A percentile compares a stretch with the other conserved stretches of the same genome.
Evolutionary conservation across 768 basidiomycete genomes (phyloP).

Genomic region (Boletus rex-veris): DNA sequence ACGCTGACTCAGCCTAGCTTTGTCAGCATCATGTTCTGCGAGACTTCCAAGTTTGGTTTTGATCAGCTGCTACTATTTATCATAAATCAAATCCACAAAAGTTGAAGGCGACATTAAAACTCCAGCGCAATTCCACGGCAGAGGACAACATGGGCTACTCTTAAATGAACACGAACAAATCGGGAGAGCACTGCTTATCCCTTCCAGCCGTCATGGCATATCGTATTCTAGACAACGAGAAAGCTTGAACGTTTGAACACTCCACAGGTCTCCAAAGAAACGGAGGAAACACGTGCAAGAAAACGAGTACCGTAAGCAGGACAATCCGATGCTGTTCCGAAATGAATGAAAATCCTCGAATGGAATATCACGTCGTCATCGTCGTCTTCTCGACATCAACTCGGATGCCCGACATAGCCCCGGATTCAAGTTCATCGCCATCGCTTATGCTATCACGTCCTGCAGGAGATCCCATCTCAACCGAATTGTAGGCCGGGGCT

Average conservation of each 20-base stretch:
- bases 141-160: not conserved
- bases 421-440: slow-evolving; percentile 14
- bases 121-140: not conserved
- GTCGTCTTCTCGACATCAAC: slow-evolving; percentile 63
- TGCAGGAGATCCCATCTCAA: slow-evolving; percentile 38
- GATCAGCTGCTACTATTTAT: too few species aligned
- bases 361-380: slow-evolving; percentile 39
- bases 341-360: slow-evolving; percentile 12
- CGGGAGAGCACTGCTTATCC: slow-evolving; percentile 15
- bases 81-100: too few species aligned
- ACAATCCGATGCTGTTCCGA: slow-evolving; percentile 28
- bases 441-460: slow-evolving; percentile 20
- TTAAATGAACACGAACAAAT: slow-evolving; percentile 5
- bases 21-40: not conserved
- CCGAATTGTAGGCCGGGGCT: slow-evolving; percentile 45
- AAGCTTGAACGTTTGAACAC: slow-evolving; percentile 3
- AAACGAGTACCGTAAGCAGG: slow-evolving; percentile 19
- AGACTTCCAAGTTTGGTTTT: too few species aligned
- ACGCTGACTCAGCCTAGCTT: slow-evolving; percentile 14
- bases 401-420: slow-evolving; percentile 42
- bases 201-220: slow-evolving; percentile 10
- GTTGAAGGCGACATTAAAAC: too few species aligned
- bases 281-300: slow-evolving; percentile 18
- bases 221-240: slow-evolving; percentile 22
- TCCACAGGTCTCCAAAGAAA: slow-evolving; percentile 11